Base-by-base conservation (phyloP, 2,329 filamentous ascomycete genomes). In the Microthyrium microscopicum region DNA sequence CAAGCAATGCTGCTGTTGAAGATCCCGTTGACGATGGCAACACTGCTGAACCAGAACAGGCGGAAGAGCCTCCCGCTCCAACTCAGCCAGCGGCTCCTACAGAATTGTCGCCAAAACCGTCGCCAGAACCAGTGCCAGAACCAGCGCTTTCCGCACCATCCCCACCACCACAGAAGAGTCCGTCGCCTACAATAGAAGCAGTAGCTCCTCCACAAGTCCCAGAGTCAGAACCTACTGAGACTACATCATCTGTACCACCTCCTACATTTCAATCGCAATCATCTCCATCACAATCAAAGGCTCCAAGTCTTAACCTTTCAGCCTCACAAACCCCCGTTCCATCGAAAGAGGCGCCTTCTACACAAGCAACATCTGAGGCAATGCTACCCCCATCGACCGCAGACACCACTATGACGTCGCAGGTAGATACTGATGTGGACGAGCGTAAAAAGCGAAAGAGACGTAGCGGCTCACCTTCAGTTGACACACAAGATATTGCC, bases 371-470 rank as follows among this genome's bases (percentile, higher is more conserved):
- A 9, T 9, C 9, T 25, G 22, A 25, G 22, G 9, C 22, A 25
- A 12, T 25, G 13, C 21, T n/a, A 3, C 5, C 31, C 16, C 31
- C 25, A 19, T 25, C 31, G 5, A 28, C 33, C 4, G 20, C 33
- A n/a, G 18, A 29, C 11, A 20, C 26, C 17, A 28, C 25, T 26
- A 34, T 24, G 17, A 25, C 33, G 7, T 18, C 29, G n/a, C 26
- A 25, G 12, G 8, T 26, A 13, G 25, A 31, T 8, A 34, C 36
- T 12, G 18, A 31, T 7, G 32, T 34, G n/a, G 52, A 52, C 11
- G 55, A 58, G 12, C 47, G 39, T 9, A 47, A 43, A 40, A 59
- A 58, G 44, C 49, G 57, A 36, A 60, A 60, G 42, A 45, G 57
- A 35, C 44, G 57, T 31, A 60, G 57, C 30, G 36, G 37, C 13